Evolutionary conservation across 768 basidiomycete genomes (phyloP), one percentile per base, ranked within the genome.

Genomic region (Lactarius evosmus): DNA sequence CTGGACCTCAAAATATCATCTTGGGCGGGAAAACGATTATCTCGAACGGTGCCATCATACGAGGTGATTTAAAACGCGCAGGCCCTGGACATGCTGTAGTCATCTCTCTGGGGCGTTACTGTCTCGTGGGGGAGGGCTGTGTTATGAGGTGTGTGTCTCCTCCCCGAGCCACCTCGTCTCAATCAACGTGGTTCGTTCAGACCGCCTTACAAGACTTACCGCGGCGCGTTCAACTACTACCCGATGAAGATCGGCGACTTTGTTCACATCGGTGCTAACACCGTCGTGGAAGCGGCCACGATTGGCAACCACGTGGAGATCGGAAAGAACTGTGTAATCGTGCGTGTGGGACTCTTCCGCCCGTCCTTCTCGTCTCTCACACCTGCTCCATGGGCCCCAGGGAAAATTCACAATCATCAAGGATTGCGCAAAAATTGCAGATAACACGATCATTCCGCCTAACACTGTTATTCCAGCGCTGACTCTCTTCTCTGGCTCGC

Each of bases 21-120:
- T 86, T 99, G 16, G 94, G 93, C 44, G 97, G 96, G 52, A 97
- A 98, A 78, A 95, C 94, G 2, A 93, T 98, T 74, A 95, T 99
- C 63, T 89, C 94, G 1, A 88, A 84, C 63, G 84, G 86, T 22
- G 91, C 92, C 9, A 93, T 98, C 60, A 89, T 99, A 56, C 88
- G 97, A 54, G 97, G 97, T 2, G 97, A 99, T 73, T 79, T 99
- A 58, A 82, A 94, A 52, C 80, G 95, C 44, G 89, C 93, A 11
- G 93, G 91, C 7, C 87, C 92, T 36, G 93, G 93, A 3, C 92
- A 95, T 80, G 90, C 94, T 6, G 95, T 97, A 5, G 93, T 95
- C 57, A 92, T 99, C 41, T 91, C 91, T 9, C 78, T 98, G 32
- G 97, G 97, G 9, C 81, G 95, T 67, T 98, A 98, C 75, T 98